Base-by-base conservation (phyloP, 2,329 filamentous ascomycete genomes). In the Verticillium albo-atrum region DNA sequence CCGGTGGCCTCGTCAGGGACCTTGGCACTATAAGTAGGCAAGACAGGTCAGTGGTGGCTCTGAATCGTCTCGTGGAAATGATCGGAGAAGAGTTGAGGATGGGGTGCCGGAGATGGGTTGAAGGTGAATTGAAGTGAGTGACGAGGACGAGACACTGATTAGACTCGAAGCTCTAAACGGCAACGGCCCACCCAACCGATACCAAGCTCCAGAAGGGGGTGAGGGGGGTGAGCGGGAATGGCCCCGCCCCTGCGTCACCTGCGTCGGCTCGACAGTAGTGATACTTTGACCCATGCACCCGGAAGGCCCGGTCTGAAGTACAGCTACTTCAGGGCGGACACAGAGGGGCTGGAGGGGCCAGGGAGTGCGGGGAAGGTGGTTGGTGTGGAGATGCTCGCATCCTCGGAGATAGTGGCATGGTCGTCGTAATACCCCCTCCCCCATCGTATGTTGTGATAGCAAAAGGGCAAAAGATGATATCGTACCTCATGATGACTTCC, bases 21-120 rank as follows among this genome's bases (percentile, higher is more conserved):
- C 9, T 56, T 26, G 25, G 15, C 23, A 10, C 25, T 35, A 27
- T 15, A 47, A 56, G 23, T 47, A 42, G 20, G n/a, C n/a, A n/a
- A 47, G 20, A 47, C n/a, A 12, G 12, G 54, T 56, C 35, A 56
- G 54, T 47, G 27, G 20, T 20, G 14, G 25, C 52, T n/a, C 9
- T 25, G 25, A 28, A 2, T 23, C 9, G n/a, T 47, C 52, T 58
- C 57, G 35, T 37, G 54, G 15, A 63, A 35, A n/a, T 60, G 58
- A 54, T 60, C 58, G 54, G 60, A 55, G 26, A 25, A 42, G 4
- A 50, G n/a, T 17, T 51, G 37, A 9, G 30, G 54, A 23, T 42
- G 23, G n/a, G 23, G 34, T 37, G 32, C 26, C 37, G 55, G 10
- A 32, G 58, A 54, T 57, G 53, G 3, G 20, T 26, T 50, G 9